phyloP scores from a whole-genome alignment of 225 moss, liverwort and hornwort species.

The Marchantia paleacea region DNA sequence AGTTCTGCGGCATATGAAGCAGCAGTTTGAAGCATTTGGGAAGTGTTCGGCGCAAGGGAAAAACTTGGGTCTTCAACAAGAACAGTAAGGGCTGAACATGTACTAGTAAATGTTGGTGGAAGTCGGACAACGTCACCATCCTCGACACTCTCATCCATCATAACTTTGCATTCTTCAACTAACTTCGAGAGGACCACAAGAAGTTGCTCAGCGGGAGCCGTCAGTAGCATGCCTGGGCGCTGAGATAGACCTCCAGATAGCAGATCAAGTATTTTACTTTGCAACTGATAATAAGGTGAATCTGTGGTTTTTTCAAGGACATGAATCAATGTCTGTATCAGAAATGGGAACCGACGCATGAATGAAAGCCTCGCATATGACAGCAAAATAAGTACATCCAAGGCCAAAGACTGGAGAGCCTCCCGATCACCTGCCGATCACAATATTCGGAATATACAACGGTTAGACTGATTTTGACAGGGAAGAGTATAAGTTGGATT shows the following conservation, averaged over 20 bases:
- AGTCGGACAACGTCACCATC: slow-evolving; percentile 47
- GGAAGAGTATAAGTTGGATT: too few relatives aligned
- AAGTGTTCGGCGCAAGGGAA: slow-evolving; percentile 44
- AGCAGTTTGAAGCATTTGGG: slow-evolving; percentile 47
- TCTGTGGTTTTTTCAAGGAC: slow-evolving; percentile 59
- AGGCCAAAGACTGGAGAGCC: slow-evolving; percentile 50
- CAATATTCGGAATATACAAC: background rate
- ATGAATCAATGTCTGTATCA: slow-evolving; percentile 63
- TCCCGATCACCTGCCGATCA: slow-evolving; percentile 56
- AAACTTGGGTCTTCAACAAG: slow-evolving; percentile 59
- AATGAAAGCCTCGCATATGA: slow-evolving; percentile 46
- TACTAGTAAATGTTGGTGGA: slow-evolving; percentile 53
- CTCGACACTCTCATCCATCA: slow-evolving; percentile 28
- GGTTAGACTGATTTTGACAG: background rate
- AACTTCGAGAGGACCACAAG: slow-evolving; percentile 53
- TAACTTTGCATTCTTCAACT: slow-evolving; percentile 43
- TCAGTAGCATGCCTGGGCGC: slow-evolving; percentile 47
- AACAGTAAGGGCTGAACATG: slow-evolving; percentile 55
- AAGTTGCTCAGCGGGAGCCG: slow-evolving; percentile 50
- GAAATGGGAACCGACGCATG: slow-evolving; percentile 59
- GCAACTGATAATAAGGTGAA: slow-evolving; percentile 47
- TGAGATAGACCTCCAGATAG: slow-evolving; percentile 44
- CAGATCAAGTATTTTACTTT: slow-evolving; percentile 53
- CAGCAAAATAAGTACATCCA: slow-evolving; percentile 58
- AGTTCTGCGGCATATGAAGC: slow-evolving; percentile 46